Conservation (phyloP, 169 alveolate species). For the Eimeria sp. region DNA sequence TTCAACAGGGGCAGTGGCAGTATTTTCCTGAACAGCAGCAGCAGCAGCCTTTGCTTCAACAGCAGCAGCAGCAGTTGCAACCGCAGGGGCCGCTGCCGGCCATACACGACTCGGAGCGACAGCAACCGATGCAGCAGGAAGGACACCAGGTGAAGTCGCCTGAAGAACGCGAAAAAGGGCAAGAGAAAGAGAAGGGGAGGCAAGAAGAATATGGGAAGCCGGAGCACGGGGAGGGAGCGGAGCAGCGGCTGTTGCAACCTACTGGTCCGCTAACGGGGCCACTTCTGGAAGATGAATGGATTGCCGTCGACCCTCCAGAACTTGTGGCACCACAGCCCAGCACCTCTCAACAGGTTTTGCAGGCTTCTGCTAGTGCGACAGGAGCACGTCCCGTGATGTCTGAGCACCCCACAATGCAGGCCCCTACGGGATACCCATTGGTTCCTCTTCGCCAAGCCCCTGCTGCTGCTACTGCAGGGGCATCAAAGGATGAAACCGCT, state of each 20-base stretch:
- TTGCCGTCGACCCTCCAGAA: neutral
- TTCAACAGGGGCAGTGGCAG: neutral
- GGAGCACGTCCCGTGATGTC: neutral
- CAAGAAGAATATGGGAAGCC: neutral
- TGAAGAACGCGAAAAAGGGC: neutral
- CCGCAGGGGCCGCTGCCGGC: neutral
- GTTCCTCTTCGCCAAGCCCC: neutral
- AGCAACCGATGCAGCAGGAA: neutral
- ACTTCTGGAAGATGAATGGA: slow-evolving; percentile 52
- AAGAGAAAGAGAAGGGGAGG: neutral
- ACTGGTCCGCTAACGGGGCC: slow-evolving; percentile 21
- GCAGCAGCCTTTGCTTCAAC: neutral
- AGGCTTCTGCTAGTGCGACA: neutral
- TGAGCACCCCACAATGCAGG: neutral
- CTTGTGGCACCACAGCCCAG: neutral
- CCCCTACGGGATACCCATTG: neutral
- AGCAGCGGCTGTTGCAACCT: slow-evolving; percentile 13
- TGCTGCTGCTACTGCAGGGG: neutral
- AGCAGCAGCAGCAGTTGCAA: slow-evolving; percentile 35
- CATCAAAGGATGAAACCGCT: neutral
- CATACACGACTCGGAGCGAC: slow-evolving; percentile 8
- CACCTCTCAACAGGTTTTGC: neutral
- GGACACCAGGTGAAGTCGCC: neutral
- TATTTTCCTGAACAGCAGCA: too few species aligned
- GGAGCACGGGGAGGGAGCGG: neutral